These are phyloP conservation scores for Cyphellophora europaea DNA, from an alignment of 2,329 filamentous ascomycete genomes.

Conservation along the genomic window DNA sequence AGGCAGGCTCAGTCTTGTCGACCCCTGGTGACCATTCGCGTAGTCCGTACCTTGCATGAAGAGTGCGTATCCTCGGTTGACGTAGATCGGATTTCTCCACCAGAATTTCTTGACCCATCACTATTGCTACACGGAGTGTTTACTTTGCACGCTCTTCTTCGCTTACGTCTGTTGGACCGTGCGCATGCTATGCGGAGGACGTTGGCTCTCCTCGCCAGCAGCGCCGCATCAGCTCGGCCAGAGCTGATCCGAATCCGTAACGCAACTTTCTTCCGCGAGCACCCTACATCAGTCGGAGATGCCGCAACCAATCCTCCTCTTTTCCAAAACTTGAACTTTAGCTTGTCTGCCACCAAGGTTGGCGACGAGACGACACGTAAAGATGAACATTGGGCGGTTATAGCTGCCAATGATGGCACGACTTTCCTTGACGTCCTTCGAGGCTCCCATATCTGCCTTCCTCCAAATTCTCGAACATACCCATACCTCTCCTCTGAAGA, in stretches of 20 bases:
- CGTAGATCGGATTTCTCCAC: no score
- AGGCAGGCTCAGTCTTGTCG: no score
- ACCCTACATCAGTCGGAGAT: slow-evolving; percentile 45
- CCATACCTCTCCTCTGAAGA: slow-evolving; percentile 63
- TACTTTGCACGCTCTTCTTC: no score
- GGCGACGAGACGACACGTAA: slow-evolving; percentile 19
- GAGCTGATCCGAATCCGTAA: slow-evolving; percentile 63
- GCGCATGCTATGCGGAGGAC: slow-evolving; percentile 13
- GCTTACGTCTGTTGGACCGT: no score
- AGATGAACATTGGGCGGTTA: slow-evolving; percentile 66
- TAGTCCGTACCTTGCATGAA: no score
- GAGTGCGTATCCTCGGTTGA: no score
- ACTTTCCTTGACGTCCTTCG: slow-evolving; percentile 71
- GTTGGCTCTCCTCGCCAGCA: slow-evolving; percentile 7
- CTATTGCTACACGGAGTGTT: no score
- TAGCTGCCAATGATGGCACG: slow-evolving; percentile 73
- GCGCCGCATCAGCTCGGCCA: slow-evolving; percentile 2
- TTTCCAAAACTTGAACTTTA: slow-evolving; percentile 63
- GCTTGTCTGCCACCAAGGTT: slow-evolving; percentile 45
- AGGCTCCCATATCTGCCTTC: slow-evolving; percentile 66
- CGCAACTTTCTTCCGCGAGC: slow-evolving; percentile 73
- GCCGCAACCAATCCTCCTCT: slow-evolving; percentile 57
- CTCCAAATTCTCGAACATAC: slow-evolving; percentile 65
- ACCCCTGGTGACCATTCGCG: no score
- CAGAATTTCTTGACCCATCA: no score